Percentiles rank a stretch among this genome's conserved stretches.
phyloP scores from a whole-genome alignment of 169 alveolate genomes.

The Plasmodium billcollinsi region DNA sequence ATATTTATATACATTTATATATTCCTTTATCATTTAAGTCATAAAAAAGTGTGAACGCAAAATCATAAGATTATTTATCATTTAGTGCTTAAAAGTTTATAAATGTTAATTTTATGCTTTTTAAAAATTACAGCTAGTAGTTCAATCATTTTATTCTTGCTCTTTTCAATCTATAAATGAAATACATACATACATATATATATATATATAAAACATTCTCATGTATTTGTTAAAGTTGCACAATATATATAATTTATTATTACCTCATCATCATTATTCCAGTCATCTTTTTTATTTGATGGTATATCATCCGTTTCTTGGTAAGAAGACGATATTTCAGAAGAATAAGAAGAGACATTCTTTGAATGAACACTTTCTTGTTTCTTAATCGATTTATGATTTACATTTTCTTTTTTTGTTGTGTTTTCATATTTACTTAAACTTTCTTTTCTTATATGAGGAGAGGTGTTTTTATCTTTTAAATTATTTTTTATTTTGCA shows the following conservation, averaged over 20 bases:
- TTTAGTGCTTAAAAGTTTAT: not conserved
- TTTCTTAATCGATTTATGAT: not conserved
- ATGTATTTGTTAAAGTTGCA: not conserved
- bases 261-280: constrained; percentile 35
- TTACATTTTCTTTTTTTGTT: constrained; percentile 17
- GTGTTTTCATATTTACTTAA: not conserved
- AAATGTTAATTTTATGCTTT: not conserved
- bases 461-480: not conserved
- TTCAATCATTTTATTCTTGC: constrained; percentile 68
- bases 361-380: not conserved
- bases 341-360: constrained; percentile 14
- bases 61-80: too few relatives aligned
- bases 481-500: constrained; percentile 4
- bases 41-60: not conserved
- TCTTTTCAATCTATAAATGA: constrained; percentile 44
- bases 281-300: constrained; percentile 17
- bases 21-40: not conserved
- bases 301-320: constrained; percentile 9
- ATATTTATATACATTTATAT: too few relatives aligned
- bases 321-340: constrained; percentile 12
- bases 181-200: constrained; percentile 1
- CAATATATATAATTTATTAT: not conserved
- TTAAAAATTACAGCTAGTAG: constrained; percentile 46
- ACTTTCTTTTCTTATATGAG: not conserved
- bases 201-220: not conserved